Evolutionary conservation across 768 basidiomycete genomes (phyloP).

Genomic region (Pisolithus albus): DNA sequence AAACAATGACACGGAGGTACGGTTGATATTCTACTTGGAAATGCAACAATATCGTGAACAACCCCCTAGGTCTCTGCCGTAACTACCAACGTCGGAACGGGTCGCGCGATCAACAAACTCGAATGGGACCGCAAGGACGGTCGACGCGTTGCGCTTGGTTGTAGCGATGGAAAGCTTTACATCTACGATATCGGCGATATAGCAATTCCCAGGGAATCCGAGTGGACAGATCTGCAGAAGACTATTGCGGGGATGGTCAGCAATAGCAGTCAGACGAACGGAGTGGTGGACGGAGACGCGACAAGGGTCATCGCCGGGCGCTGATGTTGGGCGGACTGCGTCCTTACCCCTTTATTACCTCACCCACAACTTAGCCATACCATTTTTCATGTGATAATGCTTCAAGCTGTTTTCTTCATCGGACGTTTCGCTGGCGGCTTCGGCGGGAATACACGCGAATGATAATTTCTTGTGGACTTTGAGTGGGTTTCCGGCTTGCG

Average conservation of each 20-base stretch:
- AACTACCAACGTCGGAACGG: constrained; percentile 74
- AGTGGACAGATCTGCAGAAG: constrained; percentile 90
- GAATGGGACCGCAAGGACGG: constrained; percentile 95
- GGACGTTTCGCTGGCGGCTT: no score
- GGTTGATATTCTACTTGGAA: constrained; percentile 13
- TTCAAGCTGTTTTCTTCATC: no score
- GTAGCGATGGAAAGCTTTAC: constrained; percentile 88
- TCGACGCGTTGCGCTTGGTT: constrained; percentile 81
- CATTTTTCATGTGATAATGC: no score
- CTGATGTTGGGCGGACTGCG: background rate
- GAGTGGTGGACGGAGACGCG: no score
- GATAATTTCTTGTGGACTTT: constrained; percentile 5
- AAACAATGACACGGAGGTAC: constrained; percentile 92
- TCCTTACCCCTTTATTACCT: no score
- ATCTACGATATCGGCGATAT: constrained; percentile 94
- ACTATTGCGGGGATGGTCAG: constrained; percentile 42
- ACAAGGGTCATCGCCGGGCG: no score
- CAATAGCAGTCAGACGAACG: no score
- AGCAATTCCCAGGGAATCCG: constrained; percentile 79
- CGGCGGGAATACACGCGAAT: background rate
- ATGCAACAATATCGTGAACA: background rate
- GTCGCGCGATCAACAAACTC: constrained; percentile 88
- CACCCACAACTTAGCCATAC: no score
- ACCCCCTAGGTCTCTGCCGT: constrained; percentile 74
- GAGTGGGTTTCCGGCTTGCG: constrained; percentile 3